Conservation (phyloP, 1,284 basidiomycete species). For the Cystobasidium pallidum region DNA sequence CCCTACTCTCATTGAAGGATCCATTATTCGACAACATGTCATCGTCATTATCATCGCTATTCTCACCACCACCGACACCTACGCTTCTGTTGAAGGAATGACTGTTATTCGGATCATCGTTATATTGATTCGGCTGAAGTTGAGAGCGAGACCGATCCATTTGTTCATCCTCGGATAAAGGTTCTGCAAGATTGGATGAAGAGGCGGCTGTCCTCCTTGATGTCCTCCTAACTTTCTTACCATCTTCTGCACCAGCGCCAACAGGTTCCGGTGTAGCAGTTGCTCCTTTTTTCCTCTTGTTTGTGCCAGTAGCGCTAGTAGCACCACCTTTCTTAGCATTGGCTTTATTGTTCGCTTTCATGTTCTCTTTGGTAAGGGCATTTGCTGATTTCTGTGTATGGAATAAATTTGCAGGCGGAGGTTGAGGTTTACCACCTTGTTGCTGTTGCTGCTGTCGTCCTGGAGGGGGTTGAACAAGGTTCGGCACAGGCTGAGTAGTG, state of each 20-base stretch:
- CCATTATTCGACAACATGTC: conserved; percentile 50
- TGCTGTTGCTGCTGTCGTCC: conserved; percentile 15
- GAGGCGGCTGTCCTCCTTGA: conserved; percentile 15
- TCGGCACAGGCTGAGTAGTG: conserved; percentile 19
- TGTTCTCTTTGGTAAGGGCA: conserved; percentile 11
- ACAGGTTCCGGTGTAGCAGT: conserved; percentile 37
- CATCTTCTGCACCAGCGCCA: conserved; percentile 41
- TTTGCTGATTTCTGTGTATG: not conserved
- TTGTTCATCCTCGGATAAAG: conserved; percentile 29
- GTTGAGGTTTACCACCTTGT: not conserved
- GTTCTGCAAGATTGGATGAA: conserved; percentile 7
- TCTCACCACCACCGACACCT: not conserved
- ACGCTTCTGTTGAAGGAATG: not conserved
- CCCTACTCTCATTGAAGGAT: conserved; percentile 6
- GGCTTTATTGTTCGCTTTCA: conserved; percentile 11
- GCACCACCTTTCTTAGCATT: conserved; percentile 25
- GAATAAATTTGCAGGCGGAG: not conserved
- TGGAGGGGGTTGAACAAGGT: conserved; percentile 15
- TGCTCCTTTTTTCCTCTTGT: conserved; percentile 57
- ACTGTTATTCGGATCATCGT: not conserved
- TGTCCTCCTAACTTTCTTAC: conserved; percentile 15
- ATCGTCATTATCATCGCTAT: conserved; percentile 59
- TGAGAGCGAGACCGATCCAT: not conserved
- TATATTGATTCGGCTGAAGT: not conserved
- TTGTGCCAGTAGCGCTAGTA: conserved; percentile 46